Conservation (phyloP, 2,329 filamentous ascomycete species). For the Exophiala calicioides region DNA sequence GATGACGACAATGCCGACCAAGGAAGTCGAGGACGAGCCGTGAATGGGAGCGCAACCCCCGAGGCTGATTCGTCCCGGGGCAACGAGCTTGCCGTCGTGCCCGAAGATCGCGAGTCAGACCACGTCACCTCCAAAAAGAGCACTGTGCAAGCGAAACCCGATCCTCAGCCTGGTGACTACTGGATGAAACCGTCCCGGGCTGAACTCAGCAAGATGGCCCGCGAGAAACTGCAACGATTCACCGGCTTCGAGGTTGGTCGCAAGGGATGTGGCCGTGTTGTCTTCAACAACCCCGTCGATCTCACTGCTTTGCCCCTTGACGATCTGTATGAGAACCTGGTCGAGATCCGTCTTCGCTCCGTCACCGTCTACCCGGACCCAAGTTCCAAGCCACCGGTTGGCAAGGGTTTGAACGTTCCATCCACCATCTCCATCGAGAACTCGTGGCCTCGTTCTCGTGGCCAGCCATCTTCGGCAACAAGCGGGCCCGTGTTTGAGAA, state of each 20-base stretch:
- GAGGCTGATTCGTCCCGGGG: constrained; percentile 65
- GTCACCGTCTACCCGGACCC: constrained; percentile 83
- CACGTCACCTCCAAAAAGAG: constrained; percentile 35
- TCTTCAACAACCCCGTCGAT: constrained; percentile 80
- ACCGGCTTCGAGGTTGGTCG: constrained; percentile 79
- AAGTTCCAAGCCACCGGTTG: constrained; percentile 75
- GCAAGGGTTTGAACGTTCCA: constrained; percentile 89
- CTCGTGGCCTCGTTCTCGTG: constrained; percentile 78
- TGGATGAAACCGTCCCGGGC: constrained; percentile 79
- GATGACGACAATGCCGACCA: constrained; percentile 47
- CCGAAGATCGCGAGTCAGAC: constrained; percentile 60
- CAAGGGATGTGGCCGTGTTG: constrained; percentile 75
- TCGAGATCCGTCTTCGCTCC: constrained; percentile 72
- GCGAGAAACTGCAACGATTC: constrained; percentile 74
- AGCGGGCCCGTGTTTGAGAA: constrained; percentile 70
- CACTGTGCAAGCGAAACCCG: constrained; percentile 34
- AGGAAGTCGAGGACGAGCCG: constrained; percentile 55
- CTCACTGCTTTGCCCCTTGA: constrained; percentile 77
- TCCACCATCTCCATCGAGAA: constrained; percentile 86
- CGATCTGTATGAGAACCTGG: constrained; percentile 73
- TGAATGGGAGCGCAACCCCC: constrained; percentile 39
- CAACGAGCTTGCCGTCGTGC: constrained; percentile 76
- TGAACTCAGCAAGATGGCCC: constrained; percentile 76
- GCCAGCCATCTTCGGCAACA: constrained; percentile 60
- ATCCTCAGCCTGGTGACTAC: constrained; percentile 71